Evolutionary conservation across 2,329 filamentous ascomycete species (phyloP).

Genomic region (Paramyrothecium roridum): DNA sequence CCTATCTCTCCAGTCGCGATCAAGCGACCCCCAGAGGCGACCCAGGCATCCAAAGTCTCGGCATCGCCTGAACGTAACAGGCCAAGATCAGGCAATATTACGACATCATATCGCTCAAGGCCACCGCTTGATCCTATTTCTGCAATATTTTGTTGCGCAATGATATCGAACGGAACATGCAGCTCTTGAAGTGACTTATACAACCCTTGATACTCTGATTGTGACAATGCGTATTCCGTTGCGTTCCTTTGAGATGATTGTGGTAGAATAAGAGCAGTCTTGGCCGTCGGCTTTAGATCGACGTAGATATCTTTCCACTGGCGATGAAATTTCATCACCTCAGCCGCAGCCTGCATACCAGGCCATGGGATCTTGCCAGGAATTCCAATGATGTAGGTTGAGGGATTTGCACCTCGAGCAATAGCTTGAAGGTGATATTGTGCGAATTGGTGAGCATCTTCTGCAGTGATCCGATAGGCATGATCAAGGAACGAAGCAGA

Average conservation of each 20-base stretch:
- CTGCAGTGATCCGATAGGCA: constrained; percentile 8
- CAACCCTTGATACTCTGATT: constrained; percentile 11
- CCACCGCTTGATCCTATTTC: constrained; percentile 7
- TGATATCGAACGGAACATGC: constrained; percentile 11
- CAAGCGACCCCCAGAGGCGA: constrained; percentile 6
- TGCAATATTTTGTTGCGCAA: constrained; percentile 6
- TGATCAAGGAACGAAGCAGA: constrained; percentile 8
- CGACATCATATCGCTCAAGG: constrained; percentile 6
- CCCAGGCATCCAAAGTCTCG: constrained; percentile 8
- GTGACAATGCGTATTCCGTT: constrained; percentile 2
- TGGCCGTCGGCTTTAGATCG: constrained; percentile 6
- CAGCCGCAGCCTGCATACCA: constrained; percentile 3
- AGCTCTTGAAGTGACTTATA: constrained; percentile 13
- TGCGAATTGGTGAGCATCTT: constrained; percentile 9
- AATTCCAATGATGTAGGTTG: constrained; percentile 12
- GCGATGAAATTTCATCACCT: constrained; percentile 9
- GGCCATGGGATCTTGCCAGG: constrained; percentile 10
- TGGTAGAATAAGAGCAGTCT: constrained; percentile 9
- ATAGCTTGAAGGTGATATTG: constrained; percentile 12
- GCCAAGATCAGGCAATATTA: constrained; percentile 11
- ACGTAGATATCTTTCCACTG: constrained; percentile 7
- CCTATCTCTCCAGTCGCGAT: constrained; percentile 9
- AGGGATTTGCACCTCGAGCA: constrained; percentile 10
- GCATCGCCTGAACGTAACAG: constrained; percentile 1
- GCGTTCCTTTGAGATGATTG: constrained; percentile 3